Conservation (phyloP, 352 stramenopile genomes). For the Blastocystis sp. region DNA sequence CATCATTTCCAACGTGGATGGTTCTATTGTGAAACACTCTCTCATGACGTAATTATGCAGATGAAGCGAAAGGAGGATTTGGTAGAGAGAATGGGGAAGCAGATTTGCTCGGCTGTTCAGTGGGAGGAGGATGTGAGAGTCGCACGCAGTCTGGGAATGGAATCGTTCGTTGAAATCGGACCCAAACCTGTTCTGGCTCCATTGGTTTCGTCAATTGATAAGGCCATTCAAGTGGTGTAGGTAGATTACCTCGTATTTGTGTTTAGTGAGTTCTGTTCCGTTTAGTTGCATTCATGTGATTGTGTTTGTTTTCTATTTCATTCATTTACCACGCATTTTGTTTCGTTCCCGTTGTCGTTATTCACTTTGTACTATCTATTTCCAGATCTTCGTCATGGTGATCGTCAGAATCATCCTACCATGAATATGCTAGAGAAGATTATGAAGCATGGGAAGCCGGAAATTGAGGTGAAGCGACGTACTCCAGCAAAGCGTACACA, state of each 20-base stretch:
- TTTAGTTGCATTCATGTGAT: not conserved
- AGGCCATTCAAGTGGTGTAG: not conserved
- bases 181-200: not conserved
- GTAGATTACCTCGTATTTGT: not conserved
- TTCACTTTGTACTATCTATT: too few relatives aligned
- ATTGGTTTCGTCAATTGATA: not conserved
- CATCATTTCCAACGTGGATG: not conserved
- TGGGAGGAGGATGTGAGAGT: not conserved
- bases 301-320: too few relatives aligned
- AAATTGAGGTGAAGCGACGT: not conserved
- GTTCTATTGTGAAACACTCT: not conserved
- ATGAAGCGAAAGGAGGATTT: not conserved
- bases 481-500: not conserved
- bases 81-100: not conserved
- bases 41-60: not conserved
- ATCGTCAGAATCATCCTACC: too few relatives aligned
- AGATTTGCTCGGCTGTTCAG: not conserved
- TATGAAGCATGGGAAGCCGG: not conserved
- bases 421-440: not conserved
- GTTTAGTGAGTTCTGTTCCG: not conserved
- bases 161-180: conserved; percentile 2
- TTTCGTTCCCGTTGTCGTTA: too few relatives aligned
- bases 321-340: too few relatives aligned
- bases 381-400: too few relatives aligned
- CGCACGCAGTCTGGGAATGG: not conserved